Evolutionary conservation across 2,329 filamentous ascomycete genomes (phyloP), one percentile per base, ranked within the genome.

Genomic region (Dryadomyces quercivorus): DNA sequence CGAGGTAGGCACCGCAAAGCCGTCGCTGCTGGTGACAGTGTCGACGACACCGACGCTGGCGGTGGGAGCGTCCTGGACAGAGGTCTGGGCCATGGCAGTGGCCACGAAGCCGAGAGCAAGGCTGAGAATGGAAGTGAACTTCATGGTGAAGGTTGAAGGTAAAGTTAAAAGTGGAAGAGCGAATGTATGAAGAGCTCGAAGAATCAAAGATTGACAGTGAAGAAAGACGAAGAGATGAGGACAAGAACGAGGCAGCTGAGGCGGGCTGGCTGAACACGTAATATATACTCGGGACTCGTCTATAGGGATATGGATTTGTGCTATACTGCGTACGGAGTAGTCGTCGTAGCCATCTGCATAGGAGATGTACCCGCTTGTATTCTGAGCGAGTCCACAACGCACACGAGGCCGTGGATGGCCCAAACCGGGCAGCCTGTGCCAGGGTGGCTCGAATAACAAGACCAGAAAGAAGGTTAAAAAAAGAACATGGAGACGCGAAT

Each of bases 71-170:
- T 8, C 26, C 26, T 31, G 4, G 26, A 8, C 26, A 31, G 26
- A 4, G 8, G 26, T 31, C 8, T 31, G 26, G 26, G 16, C 31
- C 16, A 9, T n/a, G 42, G 50, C 45, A 6, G 53, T 16, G 47
- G 53, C 50, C 12, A 42, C 45, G 16, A 54, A 31, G 21, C 45
- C 50, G 15, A 56, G 48, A 31, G 21, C 42, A 26, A 52, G 44
- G n/a, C 10, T n/a, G 45, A 49, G 5, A 21, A 51, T 12, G 42
- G 42, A 55, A 4, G 38, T 3, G 6, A 15, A 31, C 48, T 55
- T 51, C 53, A 55, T 54, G 13, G 31, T 53, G 44, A 12, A 7
- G 46, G 8, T 18, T 47, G 20, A 10, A 5, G 16, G 46, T 38
- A 20, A 9, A 50, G 16, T 10, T 18, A 3, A 5, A 16, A 38